Percentiles rank a stretch among this genome's conserved stretches.
Evolutionary conservation across 176 grass and related monocot genomes (phyloP).

Genomic region (Zoysia pacifica): DNA sequence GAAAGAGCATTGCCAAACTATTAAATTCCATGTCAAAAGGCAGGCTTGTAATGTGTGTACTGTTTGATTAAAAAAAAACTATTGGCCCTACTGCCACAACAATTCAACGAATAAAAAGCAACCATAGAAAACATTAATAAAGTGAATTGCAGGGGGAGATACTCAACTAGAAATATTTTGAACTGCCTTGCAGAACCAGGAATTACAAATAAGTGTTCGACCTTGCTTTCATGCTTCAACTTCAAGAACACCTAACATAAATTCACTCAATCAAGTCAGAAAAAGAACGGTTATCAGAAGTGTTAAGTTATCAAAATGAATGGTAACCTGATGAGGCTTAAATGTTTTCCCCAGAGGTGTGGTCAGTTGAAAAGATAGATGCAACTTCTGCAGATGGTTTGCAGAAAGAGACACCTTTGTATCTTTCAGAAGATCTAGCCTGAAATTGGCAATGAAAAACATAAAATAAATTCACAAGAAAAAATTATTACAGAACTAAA

Average conservation of each 20-base stretch:
- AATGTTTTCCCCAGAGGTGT: slow-evolving; percentile 74
- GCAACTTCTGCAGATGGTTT: slow-evolving; percentile 90
- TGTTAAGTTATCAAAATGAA: slow-evolving; percentile 26
- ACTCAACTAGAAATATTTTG: slow-evolving; percentile 84
- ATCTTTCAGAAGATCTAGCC: slow-evolving; percentile 84
- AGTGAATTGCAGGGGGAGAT: neutral
- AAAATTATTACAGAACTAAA: slow-evolving; percentile 5
- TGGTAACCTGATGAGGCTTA: slow-evolving; percentile 89
- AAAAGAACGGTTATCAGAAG: neutral
- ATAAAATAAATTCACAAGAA: neutral
- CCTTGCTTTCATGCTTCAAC: slow-evolving; percentile 86
- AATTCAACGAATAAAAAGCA: neutral
- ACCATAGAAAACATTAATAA: neutral
- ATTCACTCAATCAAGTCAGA: slow-evolving; percentile 41
- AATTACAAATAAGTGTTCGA: slow-evolving; percentile 89
- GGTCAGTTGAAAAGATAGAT: slow-evolving; percentile 71
- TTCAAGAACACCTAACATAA: slow-evolving; percentile 77
- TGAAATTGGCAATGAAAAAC: slow-evolving; percentile 48
- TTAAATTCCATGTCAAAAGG: slow-evolving; percentile 2
- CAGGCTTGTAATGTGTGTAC: neutral
- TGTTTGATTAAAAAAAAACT: slow-evolving; percentile 1
- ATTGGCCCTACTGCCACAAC: neutral
- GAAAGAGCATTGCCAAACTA: slow-evolving; percentile 5
- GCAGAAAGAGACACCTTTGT: slow-evolving; percentile 61
- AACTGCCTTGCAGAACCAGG: slow-evolving; percentile 72